Base-by-base conservation (phyloP, 768 basidiomycete genomes). In the Amanita polypyramis region DNA sequence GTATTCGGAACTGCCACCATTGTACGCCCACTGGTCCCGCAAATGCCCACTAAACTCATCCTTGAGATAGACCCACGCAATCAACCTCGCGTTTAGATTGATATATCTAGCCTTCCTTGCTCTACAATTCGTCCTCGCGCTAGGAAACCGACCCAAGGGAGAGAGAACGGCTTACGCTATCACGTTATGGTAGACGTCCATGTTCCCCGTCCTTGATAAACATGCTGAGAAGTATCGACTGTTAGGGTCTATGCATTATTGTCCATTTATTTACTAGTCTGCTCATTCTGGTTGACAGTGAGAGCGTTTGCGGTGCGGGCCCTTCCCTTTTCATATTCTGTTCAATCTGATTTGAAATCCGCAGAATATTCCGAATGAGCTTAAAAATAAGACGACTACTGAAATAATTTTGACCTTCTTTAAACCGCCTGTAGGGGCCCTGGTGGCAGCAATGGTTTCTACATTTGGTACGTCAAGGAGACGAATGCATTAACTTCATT, bases 141-240 rank as follows among this genome's bases (percentile, higher is more conserved):
- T 84, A 23, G 83, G 83, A 21, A 85, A 84, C 63, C 72, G 92
- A 49, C 93, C 92, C 2, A 95, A 95, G 61, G 93, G 89, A 50
- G 93, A 95, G 69, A 75, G 81, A 32, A 56, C 70, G 25, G 76
- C 82, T 11, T 92, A 91, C 58, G 69, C 76, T 0, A 54, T 76
- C 71, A 89, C 87, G 8, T 68, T 91, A 52, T 86, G 82, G 85
- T 82, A 55, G 32, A 72, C 65, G 4, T 39, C 30, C 10, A 44
- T 19, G 21, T 17, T 35, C 14, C 23, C 14, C 25, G 30, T 9
- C 47, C 25, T 33, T 7, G 23, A 9, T 35, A 3, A 34, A 35
- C 25, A 38, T 5, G 20, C 27, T 29, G 43, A 14, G 15, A 7
- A 32, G 4, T 8, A 25, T 42, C 15, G 20, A 40, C 34, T 35